These are phyloP conservation scores for Starmerella apicola DNA, from an alignment of 805 yeast species.

Conservation along the genomic window DNA sequence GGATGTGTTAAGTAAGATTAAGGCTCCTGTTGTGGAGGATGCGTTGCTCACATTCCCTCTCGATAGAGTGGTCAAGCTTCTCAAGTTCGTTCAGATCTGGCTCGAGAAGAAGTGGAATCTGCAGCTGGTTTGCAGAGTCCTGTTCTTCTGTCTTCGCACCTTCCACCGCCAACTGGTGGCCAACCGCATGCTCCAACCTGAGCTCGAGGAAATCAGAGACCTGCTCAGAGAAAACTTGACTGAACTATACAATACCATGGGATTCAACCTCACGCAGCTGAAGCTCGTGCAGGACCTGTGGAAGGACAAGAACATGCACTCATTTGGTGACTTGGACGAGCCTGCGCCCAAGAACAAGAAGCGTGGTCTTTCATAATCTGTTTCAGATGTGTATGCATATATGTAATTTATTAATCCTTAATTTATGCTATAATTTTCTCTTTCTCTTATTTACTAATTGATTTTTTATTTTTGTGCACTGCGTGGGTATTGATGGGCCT, in stretches of 20 bases:
- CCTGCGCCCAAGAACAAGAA: too few species aligned
- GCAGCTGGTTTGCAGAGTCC: constrained; percentile 56
- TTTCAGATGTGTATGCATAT: too few species aligned
- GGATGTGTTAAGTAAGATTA: constrained; percentile 56
- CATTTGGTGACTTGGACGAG: constrained; percentile 1
- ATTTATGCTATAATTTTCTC: too few species aligned
- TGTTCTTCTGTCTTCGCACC: constrained; percentile 59
- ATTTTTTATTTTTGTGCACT: too few species aligned
- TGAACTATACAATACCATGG: constrained; percentile 47
- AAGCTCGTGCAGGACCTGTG: constrained; percentile 63
- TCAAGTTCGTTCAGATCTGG: constrained; percentile 68
- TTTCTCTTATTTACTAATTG: too few species aligned
- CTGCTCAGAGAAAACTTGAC: constrained; percentile 48
- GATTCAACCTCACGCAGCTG: constrained; percentile 76
- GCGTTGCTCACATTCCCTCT: constrained; percentile 85
- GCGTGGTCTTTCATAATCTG: too few species aligned
- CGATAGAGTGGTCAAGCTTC: constrained; percentile 59
- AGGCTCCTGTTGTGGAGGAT: constrained; percentile 80
- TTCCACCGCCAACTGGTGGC: constrained; percentile 69
- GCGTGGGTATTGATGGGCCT: too few species aligned
- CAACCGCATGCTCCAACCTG: constrained; percentile 36
- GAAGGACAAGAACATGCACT: constrained; percentile 47
- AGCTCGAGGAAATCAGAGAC: constrained; percentile 46
- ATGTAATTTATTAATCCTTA: too few species aligned
- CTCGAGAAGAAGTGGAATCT: constrained; percentile 40